These are phyloP conservation scores for Talaromyces sp. DNA, from an alignment of 2,329 filamentous ascomycete genomes.

Conservation along the genomic window DNA sequence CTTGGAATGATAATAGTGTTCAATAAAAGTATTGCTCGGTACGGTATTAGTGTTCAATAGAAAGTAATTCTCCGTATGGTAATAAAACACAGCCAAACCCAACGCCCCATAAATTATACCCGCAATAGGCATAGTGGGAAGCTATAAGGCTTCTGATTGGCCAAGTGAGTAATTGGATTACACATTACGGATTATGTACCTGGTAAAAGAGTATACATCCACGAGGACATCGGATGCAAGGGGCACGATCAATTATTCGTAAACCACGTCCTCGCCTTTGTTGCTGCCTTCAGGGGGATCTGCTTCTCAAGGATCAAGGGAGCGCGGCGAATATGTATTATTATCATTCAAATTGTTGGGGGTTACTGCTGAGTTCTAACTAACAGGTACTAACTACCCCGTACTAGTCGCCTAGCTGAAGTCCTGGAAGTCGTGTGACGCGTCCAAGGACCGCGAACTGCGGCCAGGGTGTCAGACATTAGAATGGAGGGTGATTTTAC, in stretches of 20 bases:
- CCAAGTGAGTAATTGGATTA: not conserved
- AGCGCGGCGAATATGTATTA: not conserved
- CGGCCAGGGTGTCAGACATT: not conserved
- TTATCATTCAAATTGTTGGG: not conserved
- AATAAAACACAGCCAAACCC: not conserved
- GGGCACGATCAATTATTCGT: not conserved
- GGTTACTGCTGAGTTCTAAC: too few species aligned
- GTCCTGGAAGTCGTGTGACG: not conserved
- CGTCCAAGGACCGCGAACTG: not conserved
- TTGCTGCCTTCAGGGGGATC: not conserved
- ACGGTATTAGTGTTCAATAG: too few species aligned
- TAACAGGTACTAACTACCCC: not conserved
- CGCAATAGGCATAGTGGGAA: not conserved
- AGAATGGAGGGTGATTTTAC: not conserved
- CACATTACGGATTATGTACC: not conserved
- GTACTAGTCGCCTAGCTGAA: not conserved
- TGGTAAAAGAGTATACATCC: not conserved
- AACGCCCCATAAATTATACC: not conserved
- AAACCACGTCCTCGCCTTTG: not conserved
- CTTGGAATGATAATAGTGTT: too few species aligned
- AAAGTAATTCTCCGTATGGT: not conserved
- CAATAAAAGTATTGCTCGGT: too few species aligned
- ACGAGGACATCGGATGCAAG: not conserved
- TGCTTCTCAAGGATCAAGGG: too few species aligned
- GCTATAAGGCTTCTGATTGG: not conserved